phyloP scores from a whole-genome alignment of 2,329 filamentous ascomycete genomes.

The Trichoderma sp. region DNA sequence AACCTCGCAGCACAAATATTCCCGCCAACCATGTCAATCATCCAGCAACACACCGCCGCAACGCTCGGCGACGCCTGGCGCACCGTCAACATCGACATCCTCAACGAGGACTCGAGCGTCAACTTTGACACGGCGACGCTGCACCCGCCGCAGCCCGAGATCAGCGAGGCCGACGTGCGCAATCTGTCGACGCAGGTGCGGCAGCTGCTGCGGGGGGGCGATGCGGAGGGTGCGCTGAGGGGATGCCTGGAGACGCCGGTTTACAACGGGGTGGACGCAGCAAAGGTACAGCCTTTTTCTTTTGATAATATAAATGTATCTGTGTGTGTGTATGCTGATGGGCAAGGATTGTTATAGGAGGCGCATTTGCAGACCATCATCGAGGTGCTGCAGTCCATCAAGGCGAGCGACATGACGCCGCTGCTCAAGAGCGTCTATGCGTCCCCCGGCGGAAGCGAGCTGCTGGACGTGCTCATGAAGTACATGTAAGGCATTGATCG shows the following conservation, averaged over 20 bases:
- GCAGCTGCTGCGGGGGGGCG: slow-evolving; percentile 83
- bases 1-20: not conserved
- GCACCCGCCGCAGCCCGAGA: slow-evolving; percentile 73
- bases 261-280: slow-evolving; percentile 63
- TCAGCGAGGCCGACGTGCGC: slow-evolving; percentile 77
- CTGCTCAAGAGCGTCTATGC: slow-evolving; percentile 81
- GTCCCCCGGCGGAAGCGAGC: slow-evolving; percentile 78
- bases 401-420: slow-evolving; percentile 92
- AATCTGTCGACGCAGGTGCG: slow-evolving; percentile 78
- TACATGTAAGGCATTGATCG: slow-evolving; percentile 71
- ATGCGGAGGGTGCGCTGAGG: slow-evolving; percentile 83
- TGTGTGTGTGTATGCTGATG: not conserved
- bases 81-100: slow-evolving; percentile 91
- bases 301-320: not conserved
- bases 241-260: slow-evolving; percentile 85
- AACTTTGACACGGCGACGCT: slow-evolving; percentile 92
- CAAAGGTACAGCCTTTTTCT: slow-evolving; percentile 53
- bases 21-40: slow-evolving; percentile 61
- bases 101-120: slow-evolving; percentile 84
- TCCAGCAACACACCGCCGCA: slow-evolving; percentile 65
- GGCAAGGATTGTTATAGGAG: slow-evolving; percentile 58
- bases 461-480: slow-evolving; percentile 94
- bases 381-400: slow-evolving; percentile 94
- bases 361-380: slow-evolving; percentile 84
- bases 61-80: slow-evolving; percentile 71